Percentiles rank a stretch among this genome's conserved stretches.
These are phyloP conservation scores for Exophiala viscosa DNA, from an alignment of 2,329 filamentous ascomycete genomes.

Conservation along the genomic window DNA sequence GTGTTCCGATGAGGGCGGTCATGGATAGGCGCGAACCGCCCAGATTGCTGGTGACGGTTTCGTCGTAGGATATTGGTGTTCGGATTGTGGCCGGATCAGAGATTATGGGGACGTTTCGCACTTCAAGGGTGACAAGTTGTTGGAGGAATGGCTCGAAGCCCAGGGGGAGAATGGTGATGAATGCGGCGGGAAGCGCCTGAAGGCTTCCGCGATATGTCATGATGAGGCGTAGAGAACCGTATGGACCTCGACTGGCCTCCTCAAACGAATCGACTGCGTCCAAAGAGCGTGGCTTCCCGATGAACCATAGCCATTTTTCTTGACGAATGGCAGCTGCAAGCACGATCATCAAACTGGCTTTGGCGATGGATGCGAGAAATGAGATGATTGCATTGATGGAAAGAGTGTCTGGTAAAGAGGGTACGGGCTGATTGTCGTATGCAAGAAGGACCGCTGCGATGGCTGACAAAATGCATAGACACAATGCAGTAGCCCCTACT, in stretches of 20 bases:
- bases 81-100: conserved; percentile 11
- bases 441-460: conserved; percentile 17
- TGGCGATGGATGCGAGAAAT: conserved; percentile 23
- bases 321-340: conserved; percentile 26
- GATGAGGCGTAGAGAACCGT: conserved; percentile 20
- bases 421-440: conserved; percentile 19
- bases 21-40: conserved; percentile 13
- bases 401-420: conserved; percentile 15
- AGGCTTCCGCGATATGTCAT: conserved; percentile 7
- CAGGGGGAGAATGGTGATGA: conserved; percentile 22
- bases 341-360: conserved; percentile 21
- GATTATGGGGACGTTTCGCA: conserved; percentile 3
- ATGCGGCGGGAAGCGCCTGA: conserved; percentile 19
- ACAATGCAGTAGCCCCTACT: conserved; percentile 12
- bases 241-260: conserved; percentile 28
- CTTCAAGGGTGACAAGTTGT: conserved; percentile 17
- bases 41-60: conserved; percentile 9
- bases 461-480: conserved; percentile 15
- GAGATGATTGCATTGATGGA: conserved; percentile 25
- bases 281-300: conserved; percentile 10
- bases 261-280: conserved; percentile 25
- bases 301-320: conserved; percentile 29
- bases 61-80: conserved; percentile 14
- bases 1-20: conserved; percentile 13
- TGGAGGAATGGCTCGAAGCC: conserved; percentile 30